Conservation (phyloP, 306 rosid genomes). For the Rosa persica region DNA sequence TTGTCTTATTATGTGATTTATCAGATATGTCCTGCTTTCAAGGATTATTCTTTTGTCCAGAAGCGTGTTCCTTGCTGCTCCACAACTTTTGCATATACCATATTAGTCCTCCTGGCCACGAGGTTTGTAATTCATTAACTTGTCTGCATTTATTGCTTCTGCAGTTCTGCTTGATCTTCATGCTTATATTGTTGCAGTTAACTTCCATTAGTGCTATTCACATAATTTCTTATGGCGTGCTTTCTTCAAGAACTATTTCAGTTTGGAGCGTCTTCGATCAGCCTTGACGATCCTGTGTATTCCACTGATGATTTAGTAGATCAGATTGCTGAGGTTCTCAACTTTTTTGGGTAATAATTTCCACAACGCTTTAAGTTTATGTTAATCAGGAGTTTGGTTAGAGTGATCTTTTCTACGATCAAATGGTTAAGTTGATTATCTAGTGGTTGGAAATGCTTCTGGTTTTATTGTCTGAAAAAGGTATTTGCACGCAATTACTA, state of each 20-base stretch:
- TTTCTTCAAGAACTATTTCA: conserved; percentile 75
- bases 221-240: conserved; percentile 45
- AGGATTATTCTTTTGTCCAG: conserved; percentile 90
- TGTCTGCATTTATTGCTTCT: conserved; percentile 17
- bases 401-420: conserved; percentile 4
- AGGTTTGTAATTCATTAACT: conserved; percentile 65
- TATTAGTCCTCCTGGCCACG: conserved; percentile 97
- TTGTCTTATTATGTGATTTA: conserved; percentile 34
- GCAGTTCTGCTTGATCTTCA: conserved; percentile 17
- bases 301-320: conserved; percentile 93
- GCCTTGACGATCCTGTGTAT: conserved; percentile 57
- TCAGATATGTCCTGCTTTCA: conserved; percentile 97
- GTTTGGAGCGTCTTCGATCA: conserved; percentile 83
- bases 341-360: conserved; percentile 75
- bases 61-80: conserved; percentile 81
- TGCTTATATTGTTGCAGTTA: conserved; percentile 8
- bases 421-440: background rate
- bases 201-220: conserved; percentile 25
- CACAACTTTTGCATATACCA: conserved; percentile 98
- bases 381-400: background rate
- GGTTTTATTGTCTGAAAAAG: background rate
- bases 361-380: background rate
- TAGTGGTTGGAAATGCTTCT: background rate
- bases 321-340: conserved; percentile 90
- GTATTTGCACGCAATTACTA: background rate